A percentile compares a stretch with the other conserved stretches of the same genome.
Evolutionary conservation across 2,329 filamentous ascomycete species (phyloP).

Genomic region (Colletotrichum horii): DNA sequence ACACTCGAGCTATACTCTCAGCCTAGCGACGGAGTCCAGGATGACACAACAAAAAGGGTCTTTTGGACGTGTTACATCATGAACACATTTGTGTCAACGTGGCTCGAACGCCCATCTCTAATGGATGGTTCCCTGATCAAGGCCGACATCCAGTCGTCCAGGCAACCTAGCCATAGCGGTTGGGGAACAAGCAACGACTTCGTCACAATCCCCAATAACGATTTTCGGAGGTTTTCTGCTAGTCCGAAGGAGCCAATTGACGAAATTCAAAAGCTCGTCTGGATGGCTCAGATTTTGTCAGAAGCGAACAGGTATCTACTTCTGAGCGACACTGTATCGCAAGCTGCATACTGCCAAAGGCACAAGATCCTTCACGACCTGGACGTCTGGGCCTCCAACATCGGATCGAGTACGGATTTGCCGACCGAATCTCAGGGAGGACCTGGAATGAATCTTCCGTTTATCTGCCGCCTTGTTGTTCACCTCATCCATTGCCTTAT

Average conservation of each 20-base stretch:
- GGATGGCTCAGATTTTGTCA: neutral
- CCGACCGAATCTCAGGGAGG: neutral
- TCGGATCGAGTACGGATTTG: neutral
- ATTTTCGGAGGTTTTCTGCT: neutral
- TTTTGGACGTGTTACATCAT: constrained; percentile 15
- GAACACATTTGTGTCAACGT: constrained; percentile 4
- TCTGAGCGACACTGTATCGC: neutral
- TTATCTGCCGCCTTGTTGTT: neutral
- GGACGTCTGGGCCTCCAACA: neutral
- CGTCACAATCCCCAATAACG: neutral
- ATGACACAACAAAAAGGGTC: neutral
- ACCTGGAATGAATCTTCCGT: neutral
- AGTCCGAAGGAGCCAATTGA: neutral
- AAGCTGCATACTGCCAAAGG: constrained; percentile 3
- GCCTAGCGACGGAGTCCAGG: neutral
- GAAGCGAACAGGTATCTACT: constrained; percentile 11
- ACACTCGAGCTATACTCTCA: neutral
- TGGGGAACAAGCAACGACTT: neutral
- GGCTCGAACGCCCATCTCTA: constrained; percentile 7
- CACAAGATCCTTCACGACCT: constrained; percentile 12
- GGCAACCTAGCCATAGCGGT: neutral
- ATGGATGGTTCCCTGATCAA: constrained; percentile 10
- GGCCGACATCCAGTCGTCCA: neutral
- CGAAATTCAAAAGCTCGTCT: neutral
- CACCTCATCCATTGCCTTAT: constrained; percentile 14